These are phyloP conservation scores for Inonotus obliquus DNA, from an alignment of 1,284 basidiomycete species.

Conservation along the genomic window DNA sequence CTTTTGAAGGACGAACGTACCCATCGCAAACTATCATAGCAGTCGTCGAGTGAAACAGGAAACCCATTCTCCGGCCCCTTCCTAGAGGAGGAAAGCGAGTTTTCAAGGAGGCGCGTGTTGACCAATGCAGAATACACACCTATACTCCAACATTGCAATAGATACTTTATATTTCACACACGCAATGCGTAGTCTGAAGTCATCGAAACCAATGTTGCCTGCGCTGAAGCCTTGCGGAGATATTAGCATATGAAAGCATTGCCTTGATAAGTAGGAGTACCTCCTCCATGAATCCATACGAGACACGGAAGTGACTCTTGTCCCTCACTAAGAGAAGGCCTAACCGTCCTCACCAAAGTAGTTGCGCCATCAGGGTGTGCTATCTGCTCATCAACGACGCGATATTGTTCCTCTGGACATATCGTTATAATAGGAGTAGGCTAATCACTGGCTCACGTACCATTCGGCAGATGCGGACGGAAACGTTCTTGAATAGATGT, in stretches of 20 bases:
- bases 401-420: not conserved
- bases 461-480: not conserved
- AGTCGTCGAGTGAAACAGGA: not conserved
- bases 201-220: not conserved
- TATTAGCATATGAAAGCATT: not conserved
- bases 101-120: not conserved
- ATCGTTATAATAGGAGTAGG: not conserved
- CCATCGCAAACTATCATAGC: not conserved
- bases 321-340: not conserved
- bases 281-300: not conserved
- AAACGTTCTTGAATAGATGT: not conserved
- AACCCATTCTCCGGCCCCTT: not conserved
- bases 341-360: not conserved
- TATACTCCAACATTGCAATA: not conserved
- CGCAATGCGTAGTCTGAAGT: not conserved
- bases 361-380: not conserved
- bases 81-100: not conserved
- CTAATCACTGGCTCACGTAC: not conserved
- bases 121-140: not conserved
- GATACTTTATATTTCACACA: not conserved
- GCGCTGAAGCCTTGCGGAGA: not conserved
- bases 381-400: not conserved
- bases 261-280: not conserved
- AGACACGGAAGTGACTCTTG: not conserved
- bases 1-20: not conserved